Conservation (phyloP, 257 asterid species). For the Prunella vulgaris region DNA sequence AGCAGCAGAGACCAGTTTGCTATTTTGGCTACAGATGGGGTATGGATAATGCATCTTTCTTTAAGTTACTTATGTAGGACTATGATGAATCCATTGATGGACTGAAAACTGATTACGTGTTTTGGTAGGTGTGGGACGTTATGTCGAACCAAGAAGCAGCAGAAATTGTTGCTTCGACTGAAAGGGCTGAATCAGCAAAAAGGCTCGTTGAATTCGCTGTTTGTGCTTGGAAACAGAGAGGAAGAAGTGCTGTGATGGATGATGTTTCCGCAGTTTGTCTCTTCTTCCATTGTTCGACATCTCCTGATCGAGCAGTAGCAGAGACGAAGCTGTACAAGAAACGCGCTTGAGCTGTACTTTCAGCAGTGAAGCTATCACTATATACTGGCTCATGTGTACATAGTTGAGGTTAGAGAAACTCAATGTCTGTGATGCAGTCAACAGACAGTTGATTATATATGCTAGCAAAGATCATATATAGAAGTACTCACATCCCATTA, state of each 20-base stretch:
- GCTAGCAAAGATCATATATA: not conserved
- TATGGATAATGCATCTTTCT: conserved; percentile 16
- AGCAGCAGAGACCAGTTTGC: conserved; percentile 48
- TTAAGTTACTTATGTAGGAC: not conserved
- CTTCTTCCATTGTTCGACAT: conserved; percentile 39
- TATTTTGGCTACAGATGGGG: conserved; percentile 85
- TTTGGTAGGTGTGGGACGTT: conserved; percentile 74
- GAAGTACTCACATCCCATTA: not conserved
- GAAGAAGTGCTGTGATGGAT: conserved; percentile 57
- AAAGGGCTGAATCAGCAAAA: conserved; percentile 55
- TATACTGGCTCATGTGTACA: not conserved
- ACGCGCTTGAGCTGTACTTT: not conserved
- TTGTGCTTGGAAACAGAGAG: conserved; percentile 59
- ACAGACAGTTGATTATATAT: not conserved
- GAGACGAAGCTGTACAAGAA: conserved; percentile 7
- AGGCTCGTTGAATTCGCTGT: conserved; percentile 56
- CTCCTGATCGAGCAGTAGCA: not conserved
- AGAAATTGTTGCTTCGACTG: conserved; percentile 47
- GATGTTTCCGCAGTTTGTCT: conserved; percentile 72
- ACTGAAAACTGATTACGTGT: not conserved
- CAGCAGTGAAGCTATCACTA: not conserved
- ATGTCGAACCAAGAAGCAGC: conserved; percentile 70
- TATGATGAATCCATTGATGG: not conserved
- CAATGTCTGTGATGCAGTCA: conserved; percentile 1
- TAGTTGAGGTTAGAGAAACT: not conserved